Conservation (phyloP, 106 monocot genomes). For the Platanthera guangdongensis region DNA sequence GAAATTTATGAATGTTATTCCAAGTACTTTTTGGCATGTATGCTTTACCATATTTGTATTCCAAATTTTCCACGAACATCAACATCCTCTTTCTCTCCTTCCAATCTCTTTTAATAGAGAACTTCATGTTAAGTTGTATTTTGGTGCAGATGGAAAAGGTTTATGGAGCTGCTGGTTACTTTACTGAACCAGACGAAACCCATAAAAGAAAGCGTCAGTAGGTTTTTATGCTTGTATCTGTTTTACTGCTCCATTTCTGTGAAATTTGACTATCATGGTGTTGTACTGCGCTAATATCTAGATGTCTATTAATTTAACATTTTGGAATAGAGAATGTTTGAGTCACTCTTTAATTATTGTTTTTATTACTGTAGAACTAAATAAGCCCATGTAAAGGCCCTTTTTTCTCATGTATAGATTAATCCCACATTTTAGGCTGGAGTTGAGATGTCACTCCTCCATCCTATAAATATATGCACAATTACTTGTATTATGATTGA, state of each 20-base stretch:
- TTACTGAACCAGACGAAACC: constrained; percentile 45
- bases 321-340: background rate
- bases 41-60: background rate
- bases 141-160: constrained; percentile 77
- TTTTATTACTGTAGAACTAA: too few species aligned
- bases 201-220: constrained; percentile 54
- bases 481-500: too few species aligned
- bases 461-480: too few species aligned
- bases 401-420: too few species aligned
- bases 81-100: background rate
- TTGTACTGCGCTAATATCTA: background rate
- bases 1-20: background rate
- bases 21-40: background rate
- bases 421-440: too few species aligned
- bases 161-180: constrained; percentile 98
- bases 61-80: background rate
- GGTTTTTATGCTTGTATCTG: constrained; percentile 5
- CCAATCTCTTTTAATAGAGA: background rate
- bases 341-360: too few species aligned
- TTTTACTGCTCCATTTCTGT: background rate
- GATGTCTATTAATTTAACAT: background rate
- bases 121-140: constrained; percentile 2
- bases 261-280: background rate
- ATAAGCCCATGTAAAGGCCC: too few species aligned
- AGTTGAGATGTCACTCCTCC: too few species aligned